Base-by-base conservation (phyloP, 2,329 filamentous ascomycete genomes). In the Penicillium oxalicum region DNA sequence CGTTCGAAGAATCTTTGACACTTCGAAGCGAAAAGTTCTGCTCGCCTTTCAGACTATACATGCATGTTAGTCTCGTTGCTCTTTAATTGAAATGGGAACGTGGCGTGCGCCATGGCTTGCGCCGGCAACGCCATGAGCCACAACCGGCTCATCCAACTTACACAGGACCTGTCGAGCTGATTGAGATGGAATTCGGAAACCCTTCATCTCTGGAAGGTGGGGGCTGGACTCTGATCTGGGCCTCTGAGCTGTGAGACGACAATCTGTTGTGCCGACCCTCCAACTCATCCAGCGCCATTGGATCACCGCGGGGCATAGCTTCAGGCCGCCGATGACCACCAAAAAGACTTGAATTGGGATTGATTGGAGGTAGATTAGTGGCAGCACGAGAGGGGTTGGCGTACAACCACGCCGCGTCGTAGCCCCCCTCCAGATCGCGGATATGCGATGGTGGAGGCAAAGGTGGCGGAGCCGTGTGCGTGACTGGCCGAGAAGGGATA, bases 371-470 rank as follows among this genome's bases (percentile, higher is more conserved):
- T 42, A 74, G 62, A 41, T 64, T 66, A 46, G 72, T 73, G 62
- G 77, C 64, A 45, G 74, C 67, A 50, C 70, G 73, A 40, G 71
- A 72, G 44, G 73, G 72, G 66, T 85, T 83, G 53, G 77, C 79
- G 75, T 79, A 82, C 64, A 78, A 72, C 81, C 81, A 85, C 51
- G 77, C 81, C 47, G 77, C 74, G 66, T 86, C 83, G 58, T 78
- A 74, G 33, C 80, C 81, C 53, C 74, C 66, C 57, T 74, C 70
- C 55, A 81, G 69, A 51, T 81, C 77, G 56, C 74, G 72, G 50
- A 85, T 77, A 62, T 74, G 75, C 45, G 82, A 79, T 49, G 83
- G 83, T 58, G 83, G 83, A 58, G 83, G 83, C 59, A 86, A 73
- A 43, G 82, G 81, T 54, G 83, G 83, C 50, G 83, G 83, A 44